Evolutionary conservation across 2,329 filamentous ascomycete species (phyloP), one percentile per base, ranked within the genome.

Genomic region (Lachnellula cervina): DNA sequence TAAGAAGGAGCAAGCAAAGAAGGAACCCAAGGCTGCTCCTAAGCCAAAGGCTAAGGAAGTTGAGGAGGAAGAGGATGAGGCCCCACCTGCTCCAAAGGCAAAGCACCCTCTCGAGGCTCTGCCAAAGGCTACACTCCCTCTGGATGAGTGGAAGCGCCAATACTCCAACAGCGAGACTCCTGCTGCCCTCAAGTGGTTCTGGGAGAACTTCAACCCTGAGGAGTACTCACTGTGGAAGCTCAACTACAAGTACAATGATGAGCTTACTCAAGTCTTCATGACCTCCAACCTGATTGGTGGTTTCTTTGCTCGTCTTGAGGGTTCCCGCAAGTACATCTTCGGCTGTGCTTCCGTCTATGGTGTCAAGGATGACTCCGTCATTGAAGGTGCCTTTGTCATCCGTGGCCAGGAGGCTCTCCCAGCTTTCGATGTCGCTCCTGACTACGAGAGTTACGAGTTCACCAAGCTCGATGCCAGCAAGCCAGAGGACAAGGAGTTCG

Each of bases 191-290:
- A 92, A 93, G 75, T 97, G 89, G 88, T 97, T 99, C 87, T 99
- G 93, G 93, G 86, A 97, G 80, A 90, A 95, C 76, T 84, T 85
- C 77, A 93, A 94, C 72, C 87, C 94, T 68, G 87, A 91, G 64
- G 94, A 99, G 78, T 99, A 94, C 84, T 96, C 91, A 55, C 78
- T 99, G 75, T 99, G 91, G 90, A 86, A 84, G 74, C 79, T 92
- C 68, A 87, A 92, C 77, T 99, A 96, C 87, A 97, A 96, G 87
- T 99, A 99, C 84, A 96, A 97, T 77, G 86, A 96, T 60, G 94
- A 99, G 86, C 84, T 99, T 66, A 97, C 90, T 72, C 80, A 94
- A 76, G 89, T 88, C 71, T 99, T 99, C 89, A 99, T 99, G 94
- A 93, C 90, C 68, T 90, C 88, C 83, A 99, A 99, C 85, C 80